Evolutionary conservation across 2,329 filamentous ascomycete species (phyloP), one percentile per base, ranked within the genome.

Genomic region (Fusarium brachygibbosum): DNA sequence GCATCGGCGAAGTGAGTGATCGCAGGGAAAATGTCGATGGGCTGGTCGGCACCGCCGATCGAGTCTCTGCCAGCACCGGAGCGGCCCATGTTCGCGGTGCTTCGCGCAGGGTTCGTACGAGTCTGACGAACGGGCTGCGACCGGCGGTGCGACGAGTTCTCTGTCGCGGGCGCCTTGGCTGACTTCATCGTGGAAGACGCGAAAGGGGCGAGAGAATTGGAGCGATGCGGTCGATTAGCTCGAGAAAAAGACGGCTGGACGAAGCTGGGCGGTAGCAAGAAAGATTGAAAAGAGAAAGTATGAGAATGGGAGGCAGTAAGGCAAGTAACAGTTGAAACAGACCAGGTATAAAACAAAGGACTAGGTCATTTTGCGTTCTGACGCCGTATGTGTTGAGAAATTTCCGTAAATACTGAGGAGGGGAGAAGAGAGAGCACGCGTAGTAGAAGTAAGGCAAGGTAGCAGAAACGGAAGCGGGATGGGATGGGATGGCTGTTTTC

Each of bases 1-100:
- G 94, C 91, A 79, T 98, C 94, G 68, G 95, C 93, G 78, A 99
- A 98, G 81, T 90, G 87, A 13, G 87, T 90, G 69, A 90, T 86
- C 55, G 86, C 89, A 44, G 88, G 89, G 72, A 89, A 90, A 73
- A 90, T 88, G 72, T 90, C 87, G 82, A 90, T 88, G 74, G 87
- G 86, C 74, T 88, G 87, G 66, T 87, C 85, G 58, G 83, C 81
- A 53, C 79, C 80, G 65, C 80, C 78, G 61, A 84, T 79, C 53
- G 83, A 79, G 71, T 86, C 85, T 79, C 82, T 82, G 53, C 77
- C 79, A 69, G 68, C 76, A 59, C 79, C 78, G 58, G 79, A 76
- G 74, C 84, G 85, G 74, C 81, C 78, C 71, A 81, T 75, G 59
- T 79, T 82, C 71, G 84, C 81, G 55, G 85, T 84, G 59, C 82